A percentile compares a stretch with the other conserved stretches of the same genome.
Evolutionary conservation across 2,329 filamentous ascomycete genomes (phyloP).

Genomic region (Ceratocystiopsis brevicomis): DNA sequence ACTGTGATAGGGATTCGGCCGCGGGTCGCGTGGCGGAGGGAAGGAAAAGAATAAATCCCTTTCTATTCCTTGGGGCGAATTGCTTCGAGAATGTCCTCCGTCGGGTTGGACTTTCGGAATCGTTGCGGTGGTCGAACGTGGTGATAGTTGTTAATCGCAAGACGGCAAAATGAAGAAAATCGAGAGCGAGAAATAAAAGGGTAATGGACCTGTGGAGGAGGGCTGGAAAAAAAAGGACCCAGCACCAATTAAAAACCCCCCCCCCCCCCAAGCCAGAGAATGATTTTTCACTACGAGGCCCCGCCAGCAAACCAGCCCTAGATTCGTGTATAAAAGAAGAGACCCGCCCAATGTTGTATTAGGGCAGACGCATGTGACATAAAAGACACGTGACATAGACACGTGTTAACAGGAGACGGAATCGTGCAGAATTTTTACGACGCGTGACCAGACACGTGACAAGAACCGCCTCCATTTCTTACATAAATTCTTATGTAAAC

Average conservation of each 20-base stretch:
- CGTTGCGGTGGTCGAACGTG: conserved; percentile 4
- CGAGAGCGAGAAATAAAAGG: conserved; percentile 1
- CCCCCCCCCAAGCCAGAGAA: not conserved
- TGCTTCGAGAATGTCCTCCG: conserved; percentile 1
- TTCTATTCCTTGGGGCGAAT: conserved; percentile 1
- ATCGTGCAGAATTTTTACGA: no score
- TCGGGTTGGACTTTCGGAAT: conserved; percentile 2
- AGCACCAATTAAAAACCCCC: conserved; percentile 1
- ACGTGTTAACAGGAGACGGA: no score
- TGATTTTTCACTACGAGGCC: no score
- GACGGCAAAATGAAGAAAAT: conserved; percentile 1
- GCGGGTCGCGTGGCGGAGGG: conserved; percentile 2
- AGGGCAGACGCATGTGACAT: no score
- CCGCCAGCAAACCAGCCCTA: no score
- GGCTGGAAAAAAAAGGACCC: conserved; percentile 5
- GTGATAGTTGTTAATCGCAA: conserved; percentile 7
- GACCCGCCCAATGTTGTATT: no score
- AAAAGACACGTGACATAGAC: no score
- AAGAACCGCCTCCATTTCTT: no score
- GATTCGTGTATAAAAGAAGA: not conserved
- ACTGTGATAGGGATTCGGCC: conserved; percentile 7
- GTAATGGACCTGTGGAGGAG: conserved; percentile 1
- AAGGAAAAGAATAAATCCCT: conserved; percentile 4
- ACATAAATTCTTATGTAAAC: no score
- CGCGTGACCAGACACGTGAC: no score